A percentile compares a stretch with the other conserved stretches of the same genome.
Evolutionary conservation across 2,329 filamentous ascomycete species (phyloP).

Genomic region (Paecilomyces variotii): DNA sequence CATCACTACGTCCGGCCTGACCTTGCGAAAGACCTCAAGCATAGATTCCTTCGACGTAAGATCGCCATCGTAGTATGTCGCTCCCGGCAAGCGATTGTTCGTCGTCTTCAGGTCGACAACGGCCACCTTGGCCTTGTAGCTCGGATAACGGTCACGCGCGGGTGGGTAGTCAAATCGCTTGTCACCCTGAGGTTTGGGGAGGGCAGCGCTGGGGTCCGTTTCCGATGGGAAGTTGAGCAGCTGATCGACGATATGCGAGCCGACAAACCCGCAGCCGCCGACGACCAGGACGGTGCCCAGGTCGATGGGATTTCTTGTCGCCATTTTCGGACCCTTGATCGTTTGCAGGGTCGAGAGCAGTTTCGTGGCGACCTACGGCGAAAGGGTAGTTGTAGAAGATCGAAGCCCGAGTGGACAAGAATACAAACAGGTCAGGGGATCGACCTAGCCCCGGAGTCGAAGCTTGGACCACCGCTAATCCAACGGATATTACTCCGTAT

Average conservation of each 20-base stretch:
- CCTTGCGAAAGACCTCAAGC: slow-evolving; percentile 54
- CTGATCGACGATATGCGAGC: slow-evolving; percentile 71
- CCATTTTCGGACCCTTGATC: slow-evolving; percentile 14
- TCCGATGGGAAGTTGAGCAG: slow-evolving; percentile 54
- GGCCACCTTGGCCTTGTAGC: slow-evolving; percentile 47
- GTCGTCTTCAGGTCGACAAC: slow-evolving; percentile 66
- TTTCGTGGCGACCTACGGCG: not conserved
- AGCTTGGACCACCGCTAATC: not conserved
- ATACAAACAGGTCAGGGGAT: not conserved
- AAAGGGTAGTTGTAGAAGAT: not conserved
- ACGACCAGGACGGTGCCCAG: slow-evolving; percentile 69
- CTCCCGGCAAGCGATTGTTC: slow-evolving; percentile 56
- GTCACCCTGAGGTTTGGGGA: slow-evolving; percentile 27
- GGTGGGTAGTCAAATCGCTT: slow-evolving; percentile 29
- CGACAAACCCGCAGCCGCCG: slow-evolving; percentile 77
- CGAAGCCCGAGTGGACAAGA: not conserved
- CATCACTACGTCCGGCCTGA: slow-evolving; percentile 74
- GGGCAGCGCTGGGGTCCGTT: slow-evolving; percentile 28
- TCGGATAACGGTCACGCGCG: slow-evolving; percentile 33
- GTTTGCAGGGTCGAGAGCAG: not conserved
- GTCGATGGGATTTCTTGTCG: slow-evolving; percentile 25
- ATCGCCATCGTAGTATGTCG: slow-evolving; percentile 66
- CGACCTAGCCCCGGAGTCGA: not conserved
- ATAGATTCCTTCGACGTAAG: slow-evolving; percentile 62
- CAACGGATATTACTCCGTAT: not conserved